These are phyloP conservation scores for Glycine tomentella DNA, from an alignment of 306 rosid genomes.

Conservation along the genomic window DNA sequence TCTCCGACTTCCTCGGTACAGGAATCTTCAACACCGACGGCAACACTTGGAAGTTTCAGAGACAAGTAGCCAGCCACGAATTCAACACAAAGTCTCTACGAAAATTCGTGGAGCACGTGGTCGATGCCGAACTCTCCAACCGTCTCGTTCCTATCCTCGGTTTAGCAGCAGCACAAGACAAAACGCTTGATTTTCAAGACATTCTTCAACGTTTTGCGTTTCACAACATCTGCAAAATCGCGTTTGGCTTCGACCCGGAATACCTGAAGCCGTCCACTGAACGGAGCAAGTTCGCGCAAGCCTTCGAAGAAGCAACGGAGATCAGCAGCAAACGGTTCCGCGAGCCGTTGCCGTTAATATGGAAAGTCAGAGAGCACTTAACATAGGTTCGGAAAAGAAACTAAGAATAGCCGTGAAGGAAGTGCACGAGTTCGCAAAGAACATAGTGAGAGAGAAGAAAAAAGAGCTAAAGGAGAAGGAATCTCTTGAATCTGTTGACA, in stretches of 20 bases:
- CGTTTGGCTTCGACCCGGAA: slow-evolving; percentile 72
- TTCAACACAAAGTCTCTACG: slow-evolving; percentile 65
- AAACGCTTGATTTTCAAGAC: slow-evolving; percentile 70
- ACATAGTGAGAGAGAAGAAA: slow-evolving; percentile 61
- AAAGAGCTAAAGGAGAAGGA: slow-evolving; percentile 47
- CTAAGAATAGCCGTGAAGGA: slow-evolving; percentile 41
- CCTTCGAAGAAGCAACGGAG: slow-evolving; percentile 57
- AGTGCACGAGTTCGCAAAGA: slow-evolving; percentile 58
- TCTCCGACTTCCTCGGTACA: slow-evolving; percentile 63
- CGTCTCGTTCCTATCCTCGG: slow-evolving; percentile 66
- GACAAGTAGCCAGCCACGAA: slow-evolving; percentile 70
- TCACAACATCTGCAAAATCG: slow-evolving; percentile 73
- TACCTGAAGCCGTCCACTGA: slow-evolving; percentile 58
- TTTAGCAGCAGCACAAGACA: neutral
- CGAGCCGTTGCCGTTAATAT: slow-evolving; percentile 37
- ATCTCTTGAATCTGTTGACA: slow-evolving; percentile 51
- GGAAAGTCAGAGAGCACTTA: slow-evolving; percentile 57
- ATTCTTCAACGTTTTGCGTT: slow-evolving; percentile 79
- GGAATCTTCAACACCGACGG: slow-evolving; percentile 74
- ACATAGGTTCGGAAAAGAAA: slow-evolving; percentile 65
- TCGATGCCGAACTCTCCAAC: slow-evolving; percentile 62
- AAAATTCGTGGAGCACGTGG: slow-evolving; percentile 71
- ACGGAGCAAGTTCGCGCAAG: slow-evolving; percentile 54
- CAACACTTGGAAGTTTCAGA: slow-evolving; percentile 68
- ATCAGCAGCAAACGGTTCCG: slow-evolving; percentile 53